phyloP scores from a whole-genome alignment of 73 alveolate species.

The Paramecium tetraurelia region DNA sequence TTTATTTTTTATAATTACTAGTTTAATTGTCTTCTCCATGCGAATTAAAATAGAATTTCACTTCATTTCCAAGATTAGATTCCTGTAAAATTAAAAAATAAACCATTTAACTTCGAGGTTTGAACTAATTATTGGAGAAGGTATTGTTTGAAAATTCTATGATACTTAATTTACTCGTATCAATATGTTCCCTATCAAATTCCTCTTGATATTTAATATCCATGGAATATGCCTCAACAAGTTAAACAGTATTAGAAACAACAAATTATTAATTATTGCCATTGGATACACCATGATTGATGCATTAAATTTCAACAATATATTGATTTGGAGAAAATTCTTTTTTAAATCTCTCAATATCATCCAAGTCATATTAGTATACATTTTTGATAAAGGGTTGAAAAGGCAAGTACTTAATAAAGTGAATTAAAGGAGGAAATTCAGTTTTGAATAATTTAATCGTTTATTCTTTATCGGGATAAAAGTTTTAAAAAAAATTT shows the following conservation, averaged over 20 bases:
- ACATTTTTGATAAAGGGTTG: not conserved
- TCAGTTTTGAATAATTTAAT: not conserved
- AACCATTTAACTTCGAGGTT: not conserved
- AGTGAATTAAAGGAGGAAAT: not conserved
- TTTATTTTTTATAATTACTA: not conserved
- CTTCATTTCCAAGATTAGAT: not conserved
- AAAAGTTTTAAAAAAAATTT: not conserved
- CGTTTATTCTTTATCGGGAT: conserved; percentile 12
- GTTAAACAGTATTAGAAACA: not conserved
- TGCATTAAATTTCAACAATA: not conserved
- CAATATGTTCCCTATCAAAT: not conserved
- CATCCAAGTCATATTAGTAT: not conserved
- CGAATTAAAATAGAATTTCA: not conserved
- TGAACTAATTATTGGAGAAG: not conserved
- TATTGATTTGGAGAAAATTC: not conserved
- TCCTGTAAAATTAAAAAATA: not conserved
- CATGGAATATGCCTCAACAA: not conserved
- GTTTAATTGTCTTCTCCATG: not conserved
- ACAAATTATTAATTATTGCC: not conserved
- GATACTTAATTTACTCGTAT: not conserved
- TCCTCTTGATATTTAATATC: not conserved
- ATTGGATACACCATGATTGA: not conserved
- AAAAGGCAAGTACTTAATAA: conserved; percentile 7
- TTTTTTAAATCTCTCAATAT: not conserved
- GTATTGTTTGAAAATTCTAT: not conserved